These are phyloP conservation scores for Scenedesmus sp. DNA, from an alignment of 163 green algal genomes.

Conservation along the genomic window DNA sequence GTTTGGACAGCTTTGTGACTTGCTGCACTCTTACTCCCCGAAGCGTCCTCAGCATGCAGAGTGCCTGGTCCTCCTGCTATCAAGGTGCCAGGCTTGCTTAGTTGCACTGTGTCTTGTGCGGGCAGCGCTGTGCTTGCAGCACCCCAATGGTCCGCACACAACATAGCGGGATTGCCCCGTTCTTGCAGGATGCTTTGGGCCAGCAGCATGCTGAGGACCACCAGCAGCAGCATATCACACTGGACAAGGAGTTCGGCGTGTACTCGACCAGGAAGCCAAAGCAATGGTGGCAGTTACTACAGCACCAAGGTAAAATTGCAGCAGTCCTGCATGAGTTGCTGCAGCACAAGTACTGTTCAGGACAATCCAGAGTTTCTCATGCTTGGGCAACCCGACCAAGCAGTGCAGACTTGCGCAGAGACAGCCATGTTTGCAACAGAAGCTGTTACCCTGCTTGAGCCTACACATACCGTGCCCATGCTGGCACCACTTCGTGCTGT, in stretches of 20 bases:
- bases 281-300: slow-evolving; percentile 35
- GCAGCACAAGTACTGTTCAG: not conserved
- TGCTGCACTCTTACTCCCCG: no score
- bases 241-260: slow-evolving; percentile 31
- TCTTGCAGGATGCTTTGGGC: slow-evolving; percentile 38
- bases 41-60: not conserved
- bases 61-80: not conserved
- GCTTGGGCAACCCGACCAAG: no score
- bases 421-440: not conserved
- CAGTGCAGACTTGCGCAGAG: no score
- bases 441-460: not conserved
- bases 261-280: not conserved
- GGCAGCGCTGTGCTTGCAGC: not conserved
- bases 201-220: not conserved
- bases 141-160: not conserved
- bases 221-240: slow-evolving; percentile 6
- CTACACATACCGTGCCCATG: not conserved
- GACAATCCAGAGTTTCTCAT: no score
- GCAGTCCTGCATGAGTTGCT: not conserved
- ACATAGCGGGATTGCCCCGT: not conserved
- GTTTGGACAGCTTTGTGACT: no score
- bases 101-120: not conserved
- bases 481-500: not conserved
- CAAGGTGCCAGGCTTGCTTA: not conserved
- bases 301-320: slow-evolving; percentile 39